Percentiles rank a stretch among this genome's conserved stretches.
These are phyloP conservation scores for Polychaeton citri DNA, from an alignment of 2,329 filamentous ascomycete genomes.

Conservation along the genomic window DNA sequence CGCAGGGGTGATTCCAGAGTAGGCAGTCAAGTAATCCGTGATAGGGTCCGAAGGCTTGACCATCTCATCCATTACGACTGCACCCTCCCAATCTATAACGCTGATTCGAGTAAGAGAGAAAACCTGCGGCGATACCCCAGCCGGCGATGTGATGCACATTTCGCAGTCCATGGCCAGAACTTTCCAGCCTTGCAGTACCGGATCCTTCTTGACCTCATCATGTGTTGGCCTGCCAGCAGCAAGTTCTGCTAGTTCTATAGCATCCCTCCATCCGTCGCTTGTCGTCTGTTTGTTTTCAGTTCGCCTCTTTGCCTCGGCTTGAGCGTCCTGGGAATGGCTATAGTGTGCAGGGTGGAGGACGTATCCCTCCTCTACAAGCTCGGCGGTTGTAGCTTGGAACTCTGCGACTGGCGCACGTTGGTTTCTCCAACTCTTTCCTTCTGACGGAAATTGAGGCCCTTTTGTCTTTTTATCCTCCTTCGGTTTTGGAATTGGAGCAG, in stretches of 20 bases:
- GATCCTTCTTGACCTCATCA: conserved; percentile 60
- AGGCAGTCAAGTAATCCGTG: conserved; percentile 74
- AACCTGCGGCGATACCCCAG: conserved; percentile 40
- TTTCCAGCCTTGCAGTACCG: conserved; percentile 67
- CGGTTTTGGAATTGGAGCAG: conserved; percentile 54
- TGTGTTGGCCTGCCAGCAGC: conserved; percentile 48
- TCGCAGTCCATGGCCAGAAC: conserved; percentile 85
- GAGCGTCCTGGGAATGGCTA: conserved; percentile 13
- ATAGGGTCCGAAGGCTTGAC: conserved; percentile 86
- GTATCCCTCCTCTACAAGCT: conserved; percentile 74
- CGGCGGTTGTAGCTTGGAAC: conserved; percentile 57
- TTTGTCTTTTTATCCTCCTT: conserved; percentile 53
- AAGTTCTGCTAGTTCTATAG: conserved; percentile 46
- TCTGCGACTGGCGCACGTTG: conserved; percentile 70
- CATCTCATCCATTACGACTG: conserved; percentile 71
- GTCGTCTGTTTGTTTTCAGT: conserved; percentile 33
- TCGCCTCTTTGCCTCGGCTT: conserved; percentile 32
- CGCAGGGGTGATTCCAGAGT: conserved; percentile 77
- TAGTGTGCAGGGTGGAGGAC: conserved; percentile 62
- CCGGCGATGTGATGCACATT: conserved; percentile 73
- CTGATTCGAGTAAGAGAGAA: conserved; percentile 83
- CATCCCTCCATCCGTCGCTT: conserved; percentile 70
- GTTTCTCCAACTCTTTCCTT: conserved; percentile 56
- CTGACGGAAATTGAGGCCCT: conserved; percentile 44
- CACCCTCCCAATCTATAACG: conserved; percentile 72